These are phyloP conservation scores for Cicer arietinum DNA, from an alignment of 306 rosid genomes.

Conservation along the genomic window DNA sequence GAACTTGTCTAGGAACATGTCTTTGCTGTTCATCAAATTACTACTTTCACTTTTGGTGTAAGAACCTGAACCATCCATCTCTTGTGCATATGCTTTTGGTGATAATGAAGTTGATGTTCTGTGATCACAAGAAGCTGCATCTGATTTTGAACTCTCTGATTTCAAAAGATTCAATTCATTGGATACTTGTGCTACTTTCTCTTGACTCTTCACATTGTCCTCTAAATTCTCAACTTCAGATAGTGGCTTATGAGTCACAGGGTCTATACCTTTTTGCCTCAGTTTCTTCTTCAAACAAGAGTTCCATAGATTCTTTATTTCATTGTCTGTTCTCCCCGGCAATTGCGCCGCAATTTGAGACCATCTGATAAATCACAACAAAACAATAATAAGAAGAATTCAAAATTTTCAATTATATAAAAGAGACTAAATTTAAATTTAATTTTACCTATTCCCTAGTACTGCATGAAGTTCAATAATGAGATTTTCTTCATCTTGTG, in stretches of 20 bases:
- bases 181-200: conserved; percentile 44
- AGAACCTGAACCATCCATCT: conserved; percentile 46
- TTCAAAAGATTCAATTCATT: conserved; percentile 57
- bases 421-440: conserved; percentile 15
- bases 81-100: conserved; percentile 44
- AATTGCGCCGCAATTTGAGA: conserved; percentile 86
- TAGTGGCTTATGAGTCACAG: conserved; percentile 76
- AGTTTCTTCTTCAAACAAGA: conserved; percentile 89
- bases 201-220: conserved; percentile 49
- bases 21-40: conserved; percentile 41
- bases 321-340: conserved; percentile 92
- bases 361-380: conserved; percentile 63
- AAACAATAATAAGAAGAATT: conserved; percentile 10
- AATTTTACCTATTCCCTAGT: conserved; percentile 63
- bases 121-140: conserved; percentile 51
- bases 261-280: conserved; percentile 85
- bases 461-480: conserved; percentile 67
- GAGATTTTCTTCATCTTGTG: conserved; percentile 61
- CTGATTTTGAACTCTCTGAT: conserved; percentile 57
- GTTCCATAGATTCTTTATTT: conserved; percentile 93
- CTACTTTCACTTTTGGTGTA: conserved; percentile 37
- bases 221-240: conserved; percentile 53
- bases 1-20: conserved; percentile 52
- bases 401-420: not conserved
- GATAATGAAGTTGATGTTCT: conserved; percentile 48